These are phyloP conservation scores for Fusarium subglutinans DNA, from an alignment of 2,329 filamentous ascomycete species.

Conservation along the genomic window DNA sequence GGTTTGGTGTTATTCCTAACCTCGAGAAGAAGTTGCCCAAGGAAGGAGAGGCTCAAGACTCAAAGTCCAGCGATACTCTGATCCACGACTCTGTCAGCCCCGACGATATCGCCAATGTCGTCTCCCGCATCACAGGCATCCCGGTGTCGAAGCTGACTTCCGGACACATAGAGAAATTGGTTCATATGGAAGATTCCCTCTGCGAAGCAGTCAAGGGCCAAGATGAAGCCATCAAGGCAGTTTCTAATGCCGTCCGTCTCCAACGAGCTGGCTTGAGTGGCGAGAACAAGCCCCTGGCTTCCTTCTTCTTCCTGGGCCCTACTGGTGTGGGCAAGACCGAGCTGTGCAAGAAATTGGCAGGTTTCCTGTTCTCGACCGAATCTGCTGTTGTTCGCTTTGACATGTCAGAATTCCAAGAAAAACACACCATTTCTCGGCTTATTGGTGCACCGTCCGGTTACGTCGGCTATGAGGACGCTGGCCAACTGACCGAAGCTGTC, in stretches of 20 bases:
- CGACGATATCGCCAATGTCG: slow-evolving; percentile 93
- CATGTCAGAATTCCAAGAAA: slow-evolving; percentile 98
- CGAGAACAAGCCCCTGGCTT: slow-evolving; percentile 89
- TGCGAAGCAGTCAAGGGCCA: slow-evolving; percentile 88
- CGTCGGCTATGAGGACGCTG: slow-evolving; percentile 95
- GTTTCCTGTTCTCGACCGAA: slow-evolving; percentile 92
- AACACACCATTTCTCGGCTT: slow-evolving; percentile 91
- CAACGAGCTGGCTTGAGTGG: slow-evolving; percentile 92
- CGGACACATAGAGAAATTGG: slow-evolving; percentile 92
- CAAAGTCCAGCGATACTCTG: slow-evolving; percentile 62
- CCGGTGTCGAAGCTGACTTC: slow-evolving; percentile 92
- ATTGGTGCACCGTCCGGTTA: slow-evolving; percentile 95
- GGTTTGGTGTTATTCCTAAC: slow-evolving; percentile 86
- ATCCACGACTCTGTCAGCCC: slow-evolving; percentile 95
- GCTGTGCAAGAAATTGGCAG: slow-evolving; percentile 93
- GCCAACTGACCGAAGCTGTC: slow-evolving; percentile 94
- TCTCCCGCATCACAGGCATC: slow-evolving; percentile 91
- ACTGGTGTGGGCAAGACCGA: slow-evolving; percentile 98
- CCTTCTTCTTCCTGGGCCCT: slow-evolving; percentile 97
- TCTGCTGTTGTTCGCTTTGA: slow-evolving; percentile 93
- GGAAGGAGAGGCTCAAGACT: slow-evolving; percentile 65
- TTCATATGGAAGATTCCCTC: slow-evolving; percentile 93
- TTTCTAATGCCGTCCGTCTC: slow-evolving; percentile 92
- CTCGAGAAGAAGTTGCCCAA: slow-evolving; percentile 82
- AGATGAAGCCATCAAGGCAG: slow-evolving; percentile 90